phyloP scores from a whole-genome alignment of 75 land plant genomes.

The Ceratopteris richardii region DNA sequence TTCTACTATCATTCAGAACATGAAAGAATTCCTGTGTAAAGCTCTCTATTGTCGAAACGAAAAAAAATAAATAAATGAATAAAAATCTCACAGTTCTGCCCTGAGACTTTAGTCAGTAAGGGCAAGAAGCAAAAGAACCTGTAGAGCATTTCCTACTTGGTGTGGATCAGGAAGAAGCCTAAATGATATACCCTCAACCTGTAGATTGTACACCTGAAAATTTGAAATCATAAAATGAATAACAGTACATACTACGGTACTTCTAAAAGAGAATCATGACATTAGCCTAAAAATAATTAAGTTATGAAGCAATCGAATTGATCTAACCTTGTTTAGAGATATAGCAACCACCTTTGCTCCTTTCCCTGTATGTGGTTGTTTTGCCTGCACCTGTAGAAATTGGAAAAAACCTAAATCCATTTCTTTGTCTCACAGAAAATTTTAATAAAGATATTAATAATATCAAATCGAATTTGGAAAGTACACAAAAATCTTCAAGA shows the following conservation, averaged over 20 bases:
- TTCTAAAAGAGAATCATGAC: neutral
- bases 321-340: constrained; percentile 66
- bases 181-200: constrained; percentile 72
- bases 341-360: constrained; percentile 76
- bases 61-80: too few relatives aligned
- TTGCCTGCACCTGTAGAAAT: constrained; percentile 33
- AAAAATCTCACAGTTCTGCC: too few relatives aligned
- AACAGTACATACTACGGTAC: neutral
- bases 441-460: too few relatives aligned
- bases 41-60: too few relatives aligned
- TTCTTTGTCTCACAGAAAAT: too few relatives aligned
- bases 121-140: constrained; percentile 38
- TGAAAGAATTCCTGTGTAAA: too few relatives aligned
- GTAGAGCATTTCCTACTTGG: constrained; percentile 66
- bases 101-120: too few relatives aligned
- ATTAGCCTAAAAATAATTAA: neutral
- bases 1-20: too few relatives aligned
- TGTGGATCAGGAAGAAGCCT: constrained; percentile 67
- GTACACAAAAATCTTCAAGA: too few relatives aligned
- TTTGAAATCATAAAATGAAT: neutral
- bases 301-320: neutral
- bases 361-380: constrained; percentile 40
- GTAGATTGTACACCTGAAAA: constrained; percentile 64
- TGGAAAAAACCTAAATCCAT: too few relatives aligned
- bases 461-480: too few relatives aligned